phyloP scores from a whole-genome alignment of 2,329 filamentous ascomycete species.

The Penicillium sp. region DNA sequence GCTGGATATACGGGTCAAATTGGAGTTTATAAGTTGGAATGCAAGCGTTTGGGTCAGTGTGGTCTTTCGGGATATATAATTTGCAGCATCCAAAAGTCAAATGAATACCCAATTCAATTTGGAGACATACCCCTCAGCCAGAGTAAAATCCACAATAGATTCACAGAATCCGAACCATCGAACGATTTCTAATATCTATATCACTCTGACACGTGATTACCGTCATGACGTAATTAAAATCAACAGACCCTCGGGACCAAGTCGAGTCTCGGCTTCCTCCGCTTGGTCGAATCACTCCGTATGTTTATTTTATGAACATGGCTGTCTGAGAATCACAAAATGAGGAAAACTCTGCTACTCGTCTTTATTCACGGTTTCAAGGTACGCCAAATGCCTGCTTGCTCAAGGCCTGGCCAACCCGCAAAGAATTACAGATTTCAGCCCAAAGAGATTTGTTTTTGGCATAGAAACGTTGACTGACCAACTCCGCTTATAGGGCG shows the following conservation, averaged over 20 bases:
- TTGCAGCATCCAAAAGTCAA: background rate
- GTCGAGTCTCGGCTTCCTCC: too few relatives aligned
- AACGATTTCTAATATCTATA: background rate
- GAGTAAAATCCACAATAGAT: background rate
- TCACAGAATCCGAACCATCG: too few relatives aligned
- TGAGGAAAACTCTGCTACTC: conserved; percentile 49
- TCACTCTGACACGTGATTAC: background rate
- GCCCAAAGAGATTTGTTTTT: background rate
- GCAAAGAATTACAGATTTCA: background rate
- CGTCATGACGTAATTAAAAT: conserved; percentile 5
- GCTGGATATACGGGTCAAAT: background rate
- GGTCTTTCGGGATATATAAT: background rate
- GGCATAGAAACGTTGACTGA: background rate
- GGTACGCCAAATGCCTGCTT: conserved; percentile 29
- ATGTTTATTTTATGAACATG: conserved; percentile 4
- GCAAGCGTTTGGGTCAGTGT: background rate
- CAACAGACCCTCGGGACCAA: background rate
- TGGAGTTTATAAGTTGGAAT: conserved; percentile 3
- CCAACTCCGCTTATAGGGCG: conserved; percentile 38
- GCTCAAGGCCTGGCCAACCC: conserved; percentile 1
- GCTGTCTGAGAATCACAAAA: conserved; percentile 21
- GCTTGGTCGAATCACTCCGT: background rate
- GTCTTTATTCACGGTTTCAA: conserved; percentile 53
- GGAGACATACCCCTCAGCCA: background rate
- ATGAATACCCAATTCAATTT: background rate